These are phyloP conservation scores for Fusarium lateritium DNA, from an alignment of 2,329 filamentous ascomycete species.

Conservation along the genomic window DNA sequence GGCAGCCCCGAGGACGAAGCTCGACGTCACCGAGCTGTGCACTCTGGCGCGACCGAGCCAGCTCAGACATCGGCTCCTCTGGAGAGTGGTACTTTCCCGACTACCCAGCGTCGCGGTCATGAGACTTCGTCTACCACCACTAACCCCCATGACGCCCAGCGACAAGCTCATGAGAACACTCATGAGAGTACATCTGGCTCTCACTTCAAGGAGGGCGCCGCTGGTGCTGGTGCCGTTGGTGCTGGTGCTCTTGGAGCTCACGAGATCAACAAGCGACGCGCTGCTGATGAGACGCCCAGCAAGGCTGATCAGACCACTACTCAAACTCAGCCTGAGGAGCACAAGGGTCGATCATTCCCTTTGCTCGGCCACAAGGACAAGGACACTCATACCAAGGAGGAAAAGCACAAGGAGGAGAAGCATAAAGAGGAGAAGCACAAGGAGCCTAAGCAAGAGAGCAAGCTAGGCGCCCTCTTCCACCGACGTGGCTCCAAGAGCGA, in stretches of 20 bases:
- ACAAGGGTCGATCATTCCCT: constrained; percentile 34
- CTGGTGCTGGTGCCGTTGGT: constrained; percentile 13
- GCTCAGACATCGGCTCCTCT: constrained; percentile 1
- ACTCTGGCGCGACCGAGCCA: constrained; percentile 2
- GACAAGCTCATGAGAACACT: background rate
- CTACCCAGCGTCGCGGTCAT: background rate
- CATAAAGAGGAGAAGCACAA: constrained; percentile 30
- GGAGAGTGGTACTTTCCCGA: constrained; percentile 12
- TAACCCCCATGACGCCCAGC: constrained; percentile 11
- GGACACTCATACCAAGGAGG: background rate
- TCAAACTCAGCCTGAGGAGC: constrained; percentile 10
- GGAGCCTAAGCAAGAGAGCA: constrained; percentile 26
- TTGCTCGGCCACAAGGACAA: constrained; percentile 22
- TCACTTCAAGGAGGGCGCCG: constrained; percentile 18
- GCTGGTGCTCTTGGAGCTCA: constrained; percentile 18
- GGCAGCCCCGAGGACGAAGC: constrained; percentile 31
- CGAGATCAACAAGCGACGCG: constrained; percentile 15
- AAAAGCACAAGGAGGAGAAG: constrained; percentile 23
- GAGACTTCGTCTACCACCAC: constrained; percentile 5
- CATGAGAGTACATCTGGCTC: constrained; percentile 15
- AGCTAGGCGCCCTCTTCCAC: constrained; percentile 28
- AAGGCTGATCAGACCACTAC: background rate
- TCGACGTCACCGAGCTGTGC: constrained; percentile 14
- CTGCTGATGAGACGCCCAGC: background rate
- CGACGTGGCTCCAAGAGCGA: constrained; percentile 24